Conservation (phyloP, 2,329 filamentous ascomycete species). For the Xylariales sp. region DNA sequence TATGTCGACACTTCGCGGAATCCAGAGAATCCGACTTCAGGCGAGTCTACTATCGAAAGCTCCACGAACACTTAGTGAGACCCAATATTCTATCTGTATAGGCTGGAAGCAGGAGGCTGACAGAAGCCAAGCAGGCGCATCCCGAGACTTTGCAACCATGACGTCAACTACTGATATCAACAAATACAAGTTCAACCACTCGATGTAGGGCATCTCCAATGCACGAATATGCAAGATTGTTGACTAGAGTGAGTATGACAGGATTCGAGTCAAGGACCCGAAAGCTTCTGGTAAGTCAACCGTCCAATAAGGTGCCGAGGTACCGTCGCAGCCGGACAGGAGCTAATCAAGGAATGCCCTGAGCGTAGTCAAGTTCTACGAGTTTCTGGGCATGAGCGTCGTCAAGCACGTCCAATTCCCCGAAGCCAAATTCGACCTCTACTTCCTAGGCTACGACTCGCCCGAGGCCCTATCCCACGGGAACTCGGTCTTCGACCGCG, state of each 20-base stretch:
- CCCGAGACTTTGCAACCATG: conserved; percentile 43
- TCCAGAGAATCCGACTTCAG: conserved; percentile 24
- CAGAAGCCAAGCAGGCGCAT: conserved; percentile 11
- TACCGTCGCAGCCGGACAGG: no score
- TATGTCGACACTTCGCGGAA: conserved; percentile 17
- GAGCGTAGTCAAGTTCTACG: conserved; percentile 84
- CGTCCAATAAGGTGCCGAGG: not conserved
- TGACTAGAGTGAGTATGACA: no score
- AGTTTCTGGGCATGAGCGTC: conserved; percentile 82
- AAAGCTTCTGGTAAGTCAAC: conserved; percentile 62
- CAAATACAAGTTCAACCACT: conserved; percentile 84
- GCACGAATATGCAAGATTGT: no score
- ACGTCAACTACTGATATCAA: conserved; percentile 66
- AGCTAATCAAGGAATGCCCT: no score
- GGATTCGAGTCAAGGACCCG: conserved; percentile 93
- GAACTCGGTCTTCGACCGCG: conserved; percentile 70
- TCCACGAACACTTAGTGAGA: conserved; percentile 15
- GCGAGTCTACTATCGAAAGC: conserved; percentile 20
- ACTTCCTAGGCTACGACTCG: conserved; percentile 88
- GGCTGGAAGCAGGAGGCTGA: no score
- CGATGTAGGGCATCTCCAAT: conserved; percentile 56
- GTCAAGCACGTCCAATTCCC: conserved; percentile 78
- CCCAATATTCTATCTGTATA: no score
- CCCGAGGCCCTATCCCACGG: conserved; percentile 69
- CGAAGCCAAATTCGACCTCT: conserved; percentile 88